Conservation (phyloP, 768 basidiomycete genomes). For the Ramaria sp. region DNA sequence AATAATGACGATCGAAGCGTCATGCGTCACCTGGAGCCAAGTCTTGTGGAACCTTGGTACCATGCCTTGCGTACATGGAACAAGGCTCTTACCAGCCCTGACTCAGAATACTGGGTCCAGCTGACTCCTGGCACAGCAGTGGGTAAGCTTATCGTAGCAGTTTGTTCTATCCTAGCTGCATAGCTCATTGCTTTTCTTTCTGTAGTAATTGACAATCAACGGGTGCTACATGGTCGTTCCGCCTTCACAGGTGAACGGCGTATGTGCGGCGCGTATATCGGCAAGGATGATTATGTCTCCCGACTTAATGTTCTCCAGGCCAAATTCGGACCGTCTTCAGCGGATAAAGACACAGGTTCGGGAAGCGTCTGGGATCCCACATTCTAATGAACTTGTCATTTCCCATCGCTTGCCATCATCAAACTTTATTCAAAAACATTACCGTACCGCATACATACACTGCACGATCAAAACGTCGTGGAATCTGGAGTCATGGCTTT, state of each 20-base stretch:
- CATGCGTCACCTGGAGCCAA: conserved; percentile 47
- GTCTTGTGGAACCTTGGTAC: conserved; percentile 76
- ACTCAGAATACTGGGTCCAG: conserved; percentile 89
- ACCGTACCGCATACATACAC: background rate
- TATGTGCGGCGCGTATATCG: conserved; percentile 95
- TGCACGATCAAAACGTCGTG: background rate
- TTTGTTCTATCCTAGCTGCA: background rate
- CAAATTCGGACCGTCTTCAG: conserved; percentile 34
- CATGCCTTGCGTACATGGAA: conserved; percentile 76
- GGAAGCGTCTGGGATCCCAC: conserved; percentile 45
- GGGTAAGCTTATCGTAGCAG: conserved; percentile 35
- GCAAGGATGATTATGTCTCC: conserved; percentile 81
- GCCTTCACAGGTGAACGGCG: conserved; percentile 77
- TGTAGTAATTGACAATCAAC: conserved; percentile 82
- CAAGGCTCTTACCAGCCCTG: conserved; percentile 56
- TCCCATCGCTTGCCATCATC: background rate
- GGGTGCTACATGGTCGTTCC: conserved; percentile 91
- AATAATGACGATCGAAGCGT: conserved; percentile 91
- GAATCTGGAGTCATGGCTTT: background rate
- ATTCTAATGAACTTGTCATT: conserved; percentile 26
- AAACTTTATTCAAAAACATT: background rate
- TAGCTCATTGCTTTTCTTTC: background rate
- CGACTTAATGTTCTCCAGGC: conserved; percentile 59
- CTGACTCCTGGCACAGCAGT: conserved; percentile 81
- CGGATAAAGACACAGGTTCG: background rate